Percentiles rank a stretch among this genome's conserved stretches.
Conservation (phyloP, 179 eudicot species). For the Spergularia azorica region DNA sequence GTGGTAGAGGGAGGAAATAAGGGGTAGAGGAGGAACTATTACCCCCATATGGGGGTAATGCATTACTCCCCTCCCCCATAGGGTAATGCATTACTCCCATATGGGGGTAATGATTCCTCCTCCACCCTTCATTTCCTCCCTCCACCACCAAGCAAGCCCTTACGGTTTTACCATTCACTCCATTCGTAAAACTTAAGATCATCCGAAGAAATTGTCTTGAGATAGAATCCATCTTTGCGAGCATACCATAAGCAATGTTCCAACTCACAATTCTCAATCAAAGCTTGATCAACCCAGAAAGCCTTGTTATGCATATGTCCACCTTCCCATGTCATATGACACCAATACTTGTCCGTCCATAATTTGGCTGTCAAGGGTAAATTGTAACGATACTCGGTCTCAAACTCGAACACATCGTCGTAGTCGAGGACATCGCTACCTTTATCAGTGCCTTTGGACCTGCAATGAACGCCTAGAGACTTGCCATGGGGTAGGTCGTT, state of each 20-base stretch:
- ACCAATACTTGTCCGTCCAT: neutral
- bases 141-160: no score
- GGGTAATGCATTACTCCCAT: no score
- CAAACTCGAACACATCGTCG: neutral
- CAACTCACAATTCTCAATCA: neutral
- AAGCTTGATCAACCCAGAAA: neutral
- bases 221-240: neutral
- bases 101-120: no score
- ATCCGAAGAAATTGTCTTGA: neutral
- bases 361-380: neutral
- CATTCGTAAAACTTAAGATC: conserved; percentile 7
- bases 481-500: conserved; percentile 4
- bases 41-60: no score
- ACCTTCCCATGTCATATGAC: conserved; percentile 9
- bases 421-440: neutral
- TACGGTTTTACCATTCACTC: conserved; percentile 4
- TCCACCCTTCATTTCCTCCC: no score
- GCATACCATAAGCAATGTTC: conserved; percentile 11
- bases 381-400: neutral
- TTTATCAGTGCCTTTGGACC: conserved; percentile 1
- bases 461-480: conserved; percentile 7
- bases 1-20: no score
- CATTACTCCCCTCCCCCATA: no score
- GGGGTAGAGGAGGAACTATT: no score
- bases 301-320: neutral